Base-by-base conservation (phyloP, 1,284 basidiomycete genomes). In the Heterobasidion occidentale region DNA sequence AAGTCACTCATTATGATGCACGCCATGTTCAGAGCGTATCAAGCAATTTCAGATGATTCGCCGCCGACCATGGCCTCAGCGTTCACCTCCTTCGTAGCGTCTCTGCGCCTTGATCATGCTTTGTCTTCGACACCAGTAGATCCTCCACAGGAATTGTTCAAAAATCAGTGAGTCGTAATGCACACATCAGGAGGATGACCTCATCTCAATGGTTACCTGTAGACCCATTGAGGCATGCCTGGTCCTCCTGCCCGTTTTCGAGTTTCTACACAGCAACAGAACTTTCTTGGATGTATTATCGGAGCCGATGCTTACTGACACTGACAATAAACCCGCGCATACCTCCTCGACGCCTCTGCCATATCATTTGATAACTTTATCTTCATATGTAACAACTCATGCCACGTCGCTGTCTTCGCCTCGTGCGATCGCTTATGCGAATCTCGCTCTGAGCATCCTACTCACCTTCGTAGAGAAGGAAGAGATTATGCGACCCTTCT, bases 161-260 rank as follows among this genome's bases (percentile, higher is more conserved):
- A 77, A 60, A 67, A 75, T 54, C 79, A 81, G 84, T 84, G 57
- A 59, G 80, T 63, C 34, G 27, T 27, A 27, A 27, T 27, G 27
- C 27, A 27, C 27, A 27, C 27, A 27, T 27, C 27, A 27, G 6
- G 27, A 27, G 6, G 27, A 27, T 27, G 27, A 27, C 27, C 27
- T 27, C 27, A 27, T 27, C 27, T 27, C 27, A 27, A 27, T 27
- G 27, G 27, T 27, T 27, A 19, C 38, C 11, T 35, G 9, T 48
- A 87, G 84, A 60, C 85, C 85, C 0, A 78, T 81, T 52, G 80
- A 84, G 68, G 79, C 79, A 12, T 74, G 77, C 47, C 77, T 84
- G 2, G 70, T 80, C 9, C 68, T 86, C 36, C 70, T 86, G 9
- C 77, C 84, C 2, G 58, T 85, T 2, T 82, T 80, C 58, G 84